Evolutionary conservation across 345 rosid genomes (phyloP).

Genomic region (Cardamine occulta): DNA sequence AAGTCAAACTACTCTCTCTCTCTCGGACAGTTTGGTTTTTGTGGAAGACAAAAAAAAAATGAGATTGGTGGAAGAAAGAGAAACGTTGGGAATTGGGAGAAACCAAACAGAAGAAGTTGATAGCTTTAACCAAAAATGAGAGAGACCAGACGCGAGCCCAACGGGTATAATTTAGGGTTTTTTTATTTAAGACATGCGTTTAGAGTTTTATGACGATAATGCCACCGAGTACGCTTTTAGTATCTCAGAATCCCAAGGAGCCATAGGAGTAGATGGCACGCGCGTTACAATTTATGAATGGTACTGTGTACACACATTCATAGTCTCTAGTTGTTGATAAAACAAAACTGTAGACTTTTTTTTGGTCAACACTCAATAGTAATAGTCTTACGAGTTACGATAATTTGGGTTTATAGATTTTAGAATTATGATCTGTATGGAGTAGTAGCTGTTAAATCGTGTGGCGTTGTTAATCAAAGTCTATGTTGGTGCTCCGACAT

Average conservation of each 20-base stretch:
- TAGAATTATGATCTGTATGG: conserved; percentile 16
- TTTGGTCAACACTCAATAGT: not conserved
- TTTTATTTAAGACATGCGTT: conserved; percentile 11
- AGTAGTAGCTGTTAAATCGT: conserved; percentile 22
- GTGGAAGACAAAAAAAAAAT: not conserved
- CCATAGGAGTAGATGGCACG: not conserved
- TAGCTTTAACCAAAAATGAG: conserved; percentile 37
- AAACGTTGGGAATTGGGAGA: conserved; percentile 35
- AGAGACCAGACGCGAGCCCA: conserved; percentile 27
- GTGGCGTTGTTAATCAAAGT: conserved; percentile 21
- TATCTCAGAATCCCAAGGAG: not conserved
- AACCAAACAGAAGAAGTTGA: conserved; percentile 4
- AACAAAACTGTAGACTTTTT: not conserved
- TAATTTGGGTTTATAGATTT: not conserved
- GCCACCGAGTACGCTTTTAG: conserved; percentile 3
- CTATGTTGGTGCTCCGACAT: conserved; percentile 28
- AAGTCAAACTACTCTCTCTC: not conserved
- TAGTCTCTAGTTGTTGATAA: not conserved
- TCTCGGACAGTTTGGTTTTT: not conserved
- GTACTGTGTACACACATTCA: not conserved
- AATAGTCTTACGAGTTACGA: not conserved
- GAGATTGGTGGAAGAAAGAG: conserved; percentile 10
- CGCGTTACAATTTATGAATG: not conserved
- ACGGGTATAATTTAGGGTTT: conserved; percentile 41
- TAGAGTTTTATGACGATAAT: conserved; percentile 25